Conservation (phyloP, 2,329 filamentous ascomycete species). For the Phaeosphaeria sp. region DNA sequence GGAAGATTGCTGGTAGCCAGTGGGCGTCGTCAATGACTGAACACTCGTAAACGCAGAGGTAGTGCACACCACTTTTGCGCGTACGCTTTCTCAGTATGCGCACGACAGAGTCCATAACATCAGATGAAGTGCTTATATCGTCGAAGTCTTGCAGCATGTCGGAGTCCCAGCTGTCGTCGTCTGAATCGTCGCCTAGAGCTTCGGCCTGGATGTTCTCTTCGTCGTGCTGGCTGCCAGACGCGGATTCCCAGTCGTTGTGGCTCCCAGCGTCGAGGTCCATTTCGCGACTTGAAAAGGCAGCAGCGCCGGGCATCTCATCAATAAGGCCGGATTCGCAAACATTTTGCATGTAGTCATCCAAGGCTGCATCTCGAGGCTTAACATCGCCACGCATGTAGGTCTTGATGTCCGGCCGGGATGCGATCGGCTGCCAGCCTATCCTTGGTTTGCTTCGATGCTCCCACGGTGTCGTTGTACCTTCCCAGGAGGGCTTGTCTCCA, state of each 20-base stretch:
- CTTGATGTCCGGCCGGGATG: conserved; percentile 28
- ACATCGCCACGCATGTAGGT: conserved; percentile 26
- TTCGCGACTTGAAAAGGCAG: conserved; percentile 39
- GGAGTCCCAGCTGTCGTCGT: conserved; percentile 50
- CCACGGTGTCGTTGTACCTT: conserved; percentile 38
- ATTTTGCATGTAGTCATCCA: conserved; percentile 76
- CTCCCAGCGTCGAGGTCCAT: conserved; percentile 41
- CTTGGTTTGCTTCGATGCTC: conserved; percentile 44
- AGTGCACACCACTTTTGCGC: conserved; percentile 55
- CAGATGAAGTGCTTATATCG: conserved; percentile 58
- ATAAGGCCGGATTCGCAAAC: conserved; percentile 57
- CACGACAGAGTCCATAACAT: conserved; percentile 50
- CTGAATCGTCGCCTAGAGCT: neutral
- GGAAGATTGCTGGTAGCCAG: conserved; percentile 52
- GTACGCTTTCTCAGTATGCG: conserved; percentile 55
- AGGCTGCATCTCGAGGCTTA: conserved; percentile 45
- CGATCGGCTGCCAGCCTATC: conserved; percentile 42
- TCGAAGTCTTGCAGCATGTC: conserved; percentile 57
- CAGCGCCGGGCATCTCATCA: conserved; percentile 31
- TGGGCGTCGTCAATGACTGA: conserved; percentile 55
- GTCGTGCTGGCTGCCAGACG: conserved; percentile 16
- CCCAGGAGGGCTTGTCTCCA: conserved; percentile 38
- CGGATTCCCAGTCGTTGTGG: conserved; percentile 41
- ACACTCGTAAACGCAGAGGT: conserved; percentile 58
- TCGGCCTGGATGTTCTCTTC: conserved; percentile 14